Evolutionary conservation across 768 basidiomycete genomes (phyloP), one percentile per base, ranked within the genome.

Genomic region (Lactarius hatsudake): DNA sequence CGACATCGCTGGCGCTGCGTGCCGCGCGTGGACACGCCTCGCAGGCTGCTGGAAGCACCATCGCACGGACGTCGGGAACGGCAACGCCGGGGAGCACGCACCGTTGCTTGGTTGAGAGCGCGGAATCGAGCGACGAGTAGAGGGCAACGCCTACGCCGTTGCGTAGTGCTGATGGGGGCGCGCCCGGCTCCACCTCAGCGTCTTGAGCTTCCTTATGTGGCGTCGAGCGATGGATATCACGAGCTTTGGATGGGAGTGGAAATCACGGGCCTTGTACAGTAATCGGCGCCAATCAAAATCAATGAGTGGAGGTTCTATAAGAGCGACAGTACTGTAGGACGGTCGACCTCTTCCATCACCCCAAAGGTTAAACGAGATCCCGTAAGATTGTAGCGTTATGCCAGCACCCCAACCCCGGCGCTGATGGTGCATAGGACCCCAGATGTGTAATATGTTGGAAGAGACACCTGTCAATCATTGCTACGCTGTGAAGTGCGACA

Each of bases 401-500:
- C 20, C 45, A 26, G 51, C 12, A 53, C 51, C 51, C 51, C 51
- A 53, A 53, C 13, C 9, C 13, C 51, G 13, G 51, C 23, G 26
- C 26, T 53, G 51, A 53, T 53, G 51, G 4, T 3, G 10, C 6
- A 10, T 10, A n/a, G 20, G n/a, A 13, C 12, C 23, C 48, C 48
- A 58, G 36, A 67, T 64, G 67, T 38, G 38, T 36, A 61, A 34
- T 34, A 20, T 56, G 20, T 20, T 57, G 13, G 55, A 66, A 54
- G 55, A 63, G 32, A 51, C 40, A 9, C 73, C 69, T 18, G 71
- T 70, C 20, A 62, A 72, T 53, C 48, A 43, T 17, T 75, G 75
- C 58, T 75, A 63, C 61, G 60, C 68, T 5, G 71, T 72, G 4
- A 69, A 63, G 28, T 75, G 75, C 64, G 67, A 61, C 43, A 71